These are phyloP conservation scores for Phialophora chinensis DNA, from an alignment of 2,329 filamentous ascomycete genomes.

Conservation along the genomic window DNA sequence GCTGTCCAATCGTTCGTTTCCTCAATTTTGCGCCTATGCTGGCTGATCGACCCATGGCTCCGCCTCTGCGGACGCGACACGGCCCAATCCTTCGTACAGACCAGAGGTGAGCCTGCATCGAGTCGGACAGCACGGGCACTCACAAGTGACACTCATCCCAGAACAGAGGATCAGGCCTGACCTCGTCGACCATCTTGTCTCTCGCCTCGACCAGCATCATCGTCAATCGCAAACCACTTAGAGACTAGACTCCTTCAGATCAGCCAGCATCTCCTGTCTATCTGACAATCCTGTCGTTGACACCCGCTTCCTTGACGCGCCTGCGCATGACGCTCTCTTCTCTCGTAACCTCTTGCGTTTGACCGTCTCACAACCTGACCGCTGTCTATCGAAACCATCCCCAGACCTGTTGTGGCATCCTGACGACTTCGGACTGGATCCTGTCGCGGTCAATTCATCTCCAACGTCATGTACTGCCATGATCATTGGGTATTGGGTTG, in stretches of 20 bases:
- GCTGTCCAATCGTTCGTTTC: slow-evolving; percentile 25
- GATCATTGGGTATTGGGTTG: neutral
- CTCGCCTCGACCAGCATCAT: slow-evolving; percentile 15
- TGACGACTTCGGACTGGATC: neutral
- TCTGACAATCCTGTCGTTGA: slow-evolving; percentile 21
- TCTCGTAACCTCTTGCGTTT: slow-evolving; percentile 18
- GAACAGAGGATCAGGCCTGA: slow-evolving; percentile 17
- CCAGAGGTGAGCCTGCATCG: neutral
- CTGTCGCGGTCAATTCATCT: neutral
- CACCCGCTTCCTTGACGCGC: slow-evolving; percentile 13
- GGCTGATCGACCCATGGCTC: slow-evolving; percentile 24
- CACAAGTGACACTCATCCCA: slow-evolving; percentile 9
- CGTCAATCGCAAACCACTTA: slow-evolving; percentile 16
- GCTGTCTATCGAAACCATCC: neutral
- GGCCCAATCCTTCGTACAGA: slow-evolving; percentile 13
- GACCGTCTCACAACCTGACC: slow-evolving; percentile 5
- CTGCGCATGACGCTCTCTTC: slow-evolving; percentile 20
- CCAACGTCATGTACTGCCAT: slow-evolving; percentile 11
- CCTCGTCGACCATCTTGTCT: slow-evolving; percentile 14
- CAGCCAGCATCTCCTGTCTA: slow-evolving; percentile 27
- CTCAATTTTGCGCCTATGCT: slow-evolving; percentile 18
- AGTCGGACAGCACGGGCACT: neutral
- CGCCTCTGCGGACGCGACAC: slow-evolving; percentile 28
- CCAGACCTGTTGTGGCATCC: neutral
- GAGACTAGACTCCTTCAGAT: slow-evolving; percentile 18